Conservation (phyloP, 495 filamentous ascomycete species). For the Trichodelitschia bisporula region DNA sequence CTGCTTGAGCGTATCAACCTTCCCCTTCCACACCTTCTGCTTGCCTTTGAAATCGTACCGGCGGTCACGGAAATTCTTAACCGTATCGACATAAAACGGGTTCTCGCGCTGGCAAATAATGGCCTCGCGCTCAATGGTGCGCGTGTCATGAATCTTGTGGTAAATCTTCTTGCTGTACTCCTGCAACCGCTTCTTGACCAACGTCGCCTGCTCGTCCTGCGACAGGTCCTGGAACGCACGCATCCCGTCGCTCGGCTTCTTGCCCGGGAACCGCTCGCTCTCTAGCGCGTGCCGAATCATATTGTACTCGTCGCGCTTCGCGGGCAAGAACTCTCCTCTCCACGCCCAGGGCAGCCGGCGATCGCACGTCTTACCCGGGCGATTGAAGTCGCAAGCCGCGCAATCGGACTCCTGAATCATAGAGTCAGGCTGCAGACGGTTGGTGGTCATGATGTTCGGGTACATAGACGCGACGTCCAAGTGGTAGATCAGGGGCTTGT, state of each 20-base stretch:
- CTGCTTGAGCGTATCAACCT: slow-evolving; percentile 63
- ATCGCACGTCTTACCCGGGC: slow-evolving; percentile 93
- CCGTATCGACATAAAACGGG: slow-evolving; percentile 94
- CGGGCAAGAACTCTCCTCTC: slow-evolving; percentile 92
- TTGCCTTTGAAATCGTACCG: slow-evolving; percentile 95
- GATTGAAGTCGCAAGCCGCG: slow-evolving; percentile 94
- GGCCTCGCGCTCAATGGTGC: slow-evolving; percentile 78
- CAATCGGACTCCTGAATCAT: slow-evolving; percentile 94
- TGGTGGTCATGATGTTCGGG: slow-evolving; percentile 99
- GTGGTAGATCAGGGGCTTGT: slow-evolving; percentile 88
- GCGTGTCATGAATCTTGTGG: slow-evolving; percentile 93
- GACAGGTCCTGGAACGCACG: slow-evolving; percentile 62
- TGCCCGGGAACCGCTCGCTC: slow-evolving; percentile 74
- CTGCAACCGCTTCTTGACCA: slow-evolving; percentile 69
- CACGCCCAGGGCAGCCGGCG: slow-evolving; percentile 89
- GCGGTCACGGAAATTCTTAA: slow-evolving; percentile 83
- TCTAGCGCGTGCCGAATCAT: slow-evolving; percentile 90
- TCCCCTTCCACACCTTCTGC: slow-evolving; percentile 96
- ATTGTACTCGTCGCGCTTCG: slow-evolving; percentile 94
- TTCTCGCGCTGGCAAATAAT: slow-evolving; percentile 98
- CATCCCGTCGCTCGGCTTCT: slow-evolving; percentile 37
- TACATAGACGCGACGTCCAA: slow-evolving; percentile 99
- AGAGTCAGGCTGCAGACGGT: slow-evolving; percentile 88
- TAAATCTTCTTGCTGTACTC: slow-evolving; percentile 98
- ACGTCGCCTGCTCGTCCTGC: slow-evolving; percentile 54